These are phyloP conservation scores for Celoporthe dispersa DNA, from an alignment of 2,329 filamentous ascomycete species.

Conservation along the genomic window DNA sequence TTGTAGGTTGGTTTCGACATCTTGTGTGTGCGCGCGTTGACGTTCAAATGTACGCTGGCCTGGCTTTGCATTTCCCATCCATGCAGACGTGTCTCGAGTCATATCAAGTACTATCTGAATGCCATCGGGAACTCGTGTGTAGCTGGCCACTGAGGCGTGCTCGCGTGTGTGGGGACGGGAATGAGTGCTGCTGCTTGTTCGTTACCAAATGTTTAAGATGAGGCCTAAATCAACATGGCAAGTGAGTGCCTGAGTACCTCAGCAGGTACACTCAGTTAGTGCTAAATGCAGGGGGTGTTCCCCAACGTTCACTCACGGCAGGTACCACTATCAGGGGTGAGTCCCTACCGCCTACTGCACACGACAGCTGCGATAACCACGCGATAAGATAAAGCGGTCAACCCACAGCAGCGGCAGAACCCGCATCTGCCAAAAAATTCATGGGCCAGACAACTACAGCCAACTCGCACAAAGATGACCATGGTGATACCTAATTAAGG, in stretches of 20 bases:
- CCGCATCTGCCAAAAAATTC: constrained; percentile 34
- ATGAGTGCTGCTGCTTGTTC: not conserved
- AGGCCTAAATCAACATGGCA: not conserved
- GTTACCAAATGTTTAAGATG: not conserved
- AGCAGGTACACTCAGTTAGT: not conserved
- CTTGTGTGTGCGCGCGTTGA: constrained; percentile 31
- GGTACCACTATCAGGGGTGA: not conserved
- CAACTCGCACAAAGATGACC: not conserved
- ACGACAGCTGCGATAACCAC: constrained; percentile 12
- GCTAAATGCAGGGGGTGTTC: too few relatives aligned
- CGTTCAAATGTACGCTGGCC: too few relatives aligned
- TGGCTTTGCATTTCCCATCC: not conserved
- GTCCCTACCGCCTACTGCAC: not conserved
- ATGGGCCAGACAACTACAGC: not conserved
- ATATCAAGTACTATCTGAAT: constrained; percentile 5
- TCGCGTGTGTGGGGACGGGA: not conserved
- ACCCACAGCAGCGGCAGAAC: constrained; percentile 39
- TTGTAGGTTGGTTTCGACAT: constrained; percentile 65
- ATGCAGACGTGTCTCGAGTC: not conserved
- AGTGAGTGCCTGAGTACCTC: not conserved
- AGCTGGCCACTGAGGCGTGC: not conserved
- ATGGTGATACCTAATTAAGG: not conserved
- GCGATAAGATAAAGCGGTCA: constrained; percentile 41
- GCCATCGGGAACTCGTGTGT: not conserved
- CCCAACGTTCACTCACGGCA: not conserved